Percentiles rank a stretch among this genome's conserved stretches.
These are phyloP conservation scores for Emergomyces pasteurianus DNA, from an alignment of 2,329 filamentous ascomycete genomes.

Conservation along the genomic window DNA sequence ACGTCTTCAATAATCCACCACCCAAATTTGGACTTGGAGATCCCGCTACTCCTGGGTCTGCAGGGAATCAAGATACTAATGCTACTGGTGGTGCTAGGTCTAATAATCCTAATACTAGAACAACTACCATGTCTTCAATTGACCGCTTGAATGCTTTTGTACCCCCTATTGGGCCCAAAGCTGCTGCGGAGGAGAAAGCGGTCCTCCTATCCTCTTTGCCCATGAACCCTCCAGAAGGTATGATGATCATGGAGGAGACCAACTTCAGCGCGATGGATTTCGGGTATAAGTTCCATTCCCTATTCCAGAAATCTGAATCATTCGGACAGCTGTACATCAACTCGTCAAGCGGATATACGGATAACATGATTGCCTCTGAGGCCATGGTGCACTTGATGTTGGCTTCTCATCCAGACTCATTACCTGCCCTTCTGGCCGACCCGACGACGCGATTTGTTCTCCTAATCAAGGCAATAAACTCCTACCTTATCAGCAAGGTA, in stretches of 20 bases:
- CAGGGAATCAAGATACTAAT: background rate
- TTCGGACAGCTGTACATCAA: background rate
- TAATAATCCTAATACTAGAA: background rate
- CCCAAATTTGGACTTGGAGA: background rate
- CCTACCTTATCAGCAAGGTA: constrained; percentile 15
- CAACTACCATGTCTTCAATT: background rate
- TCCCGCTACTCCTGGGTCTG: background rate
- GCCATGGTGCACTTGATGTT: background rate
- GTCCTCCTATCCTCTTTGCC: background rate
- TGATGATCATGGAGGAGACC: constrained; percentile 1
- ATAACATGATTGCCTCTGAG: background rate
- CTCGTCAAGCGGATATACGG: background rate
- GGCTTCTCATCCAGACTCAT: background rate
- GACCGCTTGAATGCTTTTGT: constrained; percentile 1
- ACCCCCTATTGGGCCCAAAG: background rate
- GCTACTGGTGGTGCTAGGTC: background rate
- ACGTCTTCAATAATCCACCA: background rate
- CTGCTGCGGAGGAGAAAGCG: background rate
- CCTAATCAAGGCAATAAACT: constrained; percentile 20
- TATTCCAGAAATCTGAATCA: background rate
- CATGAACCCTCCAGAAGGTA: background rate
- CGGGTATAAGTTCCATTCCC: background rate
- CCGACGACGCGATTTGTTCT: constrained; percentile 14
- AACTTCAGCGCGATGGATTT: background rate
- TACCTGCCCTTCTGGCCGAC: constrained; percentile 13